These are phyloP conservation scores for Malus hybrid DNA, from an alignment of 331 rosid species.

Conservation along the genomic window DNA sequence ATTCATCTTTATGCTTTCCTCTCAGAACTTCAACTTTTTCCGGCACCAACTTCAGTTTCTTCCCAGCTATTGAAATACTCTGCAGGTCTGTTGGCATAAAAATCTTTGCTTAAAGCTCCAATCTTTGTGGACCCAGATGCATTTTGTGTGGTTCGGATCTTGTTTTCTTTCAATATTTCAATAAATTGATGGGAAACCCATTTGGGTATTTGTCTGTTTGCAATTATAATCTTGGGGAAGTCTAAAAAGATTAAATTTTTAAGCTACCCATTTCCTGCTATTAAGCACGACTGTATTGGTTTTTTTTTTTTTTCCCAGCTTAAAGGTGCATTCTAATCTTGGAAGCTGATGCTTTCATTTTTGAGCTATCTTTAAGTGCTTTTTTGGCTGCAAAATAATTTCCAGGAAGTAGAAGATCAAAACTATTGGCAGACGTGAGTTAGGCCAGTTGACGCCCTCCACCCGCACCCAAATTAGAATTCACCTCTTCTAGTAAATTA, in stretches of 20 bases:
- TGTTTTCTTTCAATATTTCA: constrained; percentile 9
- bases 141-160: constrained; percentile 7
- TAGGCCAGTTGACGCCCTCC: background rate
- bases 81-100: constrained; percentile 37
- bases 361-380: background rate
- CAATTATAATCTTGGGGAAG: background rate
- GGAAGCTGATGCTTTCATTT: background rate
- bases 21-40: background rate
- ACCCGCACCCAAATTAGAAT: background rate
- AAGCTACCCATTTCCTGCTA: background rate
- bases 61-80: constrained; percentile 3
- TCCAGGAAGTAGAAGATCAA: background rate
- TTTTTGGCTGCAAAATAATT: background rate
- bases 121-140: constrained; percentile 6
- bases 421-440: background rate
- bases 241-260: background rate
- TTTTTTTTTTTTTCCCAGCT: background rate
- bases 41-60: background rate
- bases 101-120: background rate
- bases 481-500: background rate
- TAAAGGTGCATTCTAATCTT: background rate
- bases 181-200: background rate
- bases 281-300: background rate
- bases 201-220: constrained; percentile 14
- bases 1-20: constrained; percentile 5